Evolutionary conservation across 2,329 filamentous ascomycete species (phyloP).

Genomic region (Akanthomyces uredinophilus): DNA sequence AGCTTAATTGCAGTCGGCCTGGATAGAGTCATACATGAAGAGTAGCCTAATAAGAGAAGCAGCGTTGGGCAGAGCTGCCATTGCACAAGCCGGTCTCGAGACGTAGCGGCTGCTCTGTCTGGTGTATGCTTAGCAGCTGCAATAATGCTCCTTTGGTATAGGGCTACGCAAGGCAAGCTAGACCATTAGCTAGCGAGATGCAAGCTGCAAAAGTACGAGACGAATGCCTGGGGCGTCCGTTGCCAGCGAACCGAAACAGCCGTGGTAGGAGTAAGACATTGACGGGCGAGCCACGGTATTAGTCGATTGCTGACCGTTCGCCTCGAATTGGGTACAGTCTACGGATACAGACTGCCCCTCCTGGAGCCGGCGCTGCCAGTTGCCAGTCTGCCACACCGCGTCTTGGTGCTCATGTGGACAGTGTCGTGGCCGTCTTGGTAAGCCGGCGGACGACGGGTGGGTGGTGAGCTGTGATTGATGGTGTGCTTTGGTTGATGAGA

Average conservation of each 20-base stretch:
- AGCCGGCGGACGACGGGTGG: not conserved
- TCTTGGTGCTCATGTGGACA: slow-evolving; percentile 11
- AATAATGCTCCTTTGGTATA: not conserved
- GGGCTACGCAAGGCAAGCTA: not conserved
- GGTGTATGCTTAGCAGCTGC: not conserved
- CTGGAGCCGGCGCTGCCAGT: not conserved
- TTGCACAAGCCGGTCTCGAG: too few relatives aligned
- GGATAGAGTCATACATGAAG: not conserved
- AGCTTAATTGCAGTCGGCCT: not conserved
- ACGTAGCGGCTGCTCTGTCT: not conserved
- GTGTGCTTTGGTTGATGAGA: not conserved
- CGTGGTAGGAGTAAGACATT: not conserved
- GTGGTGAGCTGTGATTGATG: not conserved
- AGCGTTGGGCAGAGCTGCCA: too few relatives aligned
- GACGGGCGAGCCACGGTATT: not conserved
- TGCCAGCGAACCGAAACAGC: not conserved
- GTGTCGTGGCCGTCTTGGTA: slow-evolving; percentile 7
- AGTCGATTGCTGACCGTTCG: slow-evolving; percentile 1
- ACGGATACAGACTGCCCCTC: too few relatives aligned
- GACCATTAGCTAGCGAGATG: not conserved
- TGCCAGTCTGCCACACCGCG: not conserved
- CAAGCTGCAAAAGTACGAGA: slow-evolving; percentile 6
- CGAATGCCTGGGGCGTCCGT: not conserved
- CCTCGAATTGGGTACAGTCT: not conserved
- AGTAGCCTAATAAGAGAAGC: too few relatives aligned